phyloP scores from a whole-genome alignment of 371 early-diverging fungal genomes.

The Lichtheimia corymbifera region DNA sequence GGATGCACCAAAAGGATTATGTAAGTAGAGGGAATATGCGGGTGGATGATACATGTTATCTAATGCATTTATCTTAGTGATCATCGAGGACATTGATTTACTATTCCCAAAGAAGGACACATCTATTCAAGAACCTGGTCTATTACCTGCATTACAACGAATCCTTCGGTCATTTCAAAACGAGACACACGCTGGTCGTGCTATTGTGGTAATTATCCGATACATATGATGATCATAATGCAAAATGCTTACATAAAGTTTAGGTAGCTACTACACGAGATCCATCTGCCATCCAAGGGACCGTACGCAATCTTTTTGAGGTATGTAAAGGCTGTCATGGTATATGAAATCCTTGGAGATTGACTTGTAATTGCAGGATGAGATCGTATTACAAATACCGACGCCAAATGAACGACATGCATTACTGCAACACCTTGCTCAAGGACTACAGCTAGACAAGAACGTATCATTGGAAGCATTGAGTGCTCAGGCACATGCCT shows the following conservation, averaged over 20 bases:
- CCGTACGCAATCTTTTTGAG: slow-evolving; percentile 21
- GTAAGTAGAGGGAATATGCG: slow-evolving; percentile 9
- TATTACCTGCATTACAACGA: slow-evolving; percentile 22
- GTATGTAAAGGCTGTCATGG: neutral
- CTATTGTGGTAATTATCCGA: slow-evolving; percentile 15
- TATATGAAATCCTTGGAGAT: slow-evolving; percentile 8
- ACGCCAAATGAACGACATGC: slow-evolving; percentile 51
- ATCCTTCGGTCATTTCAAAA: slow-evolving; percentile 5
- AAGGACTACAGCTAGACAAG: neutral
- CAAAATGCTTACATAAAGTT: neutral
- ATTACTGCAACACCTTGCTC: slow-evolving; percentile 36
- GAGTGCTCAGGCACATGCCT: slow-evolving; percentile 54
- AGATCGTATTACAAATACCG: slow-evolving; percentile 52
- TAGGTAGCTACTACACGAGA: slow-evolving; percentile 25
- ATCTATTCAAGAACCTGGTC: slow-evolving; percentile 30
- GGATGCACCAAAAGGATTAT: slow-evolving; percentile 9
- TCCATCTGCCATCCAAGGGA: slow-evolving; percentile 9
- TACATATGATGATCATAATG: neutral
- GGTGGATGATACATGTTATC: neutral
- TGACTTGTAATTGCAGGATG: slow-evolving; percentile 29
- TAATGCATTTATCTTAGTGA: slow-evolving; percentile 19
- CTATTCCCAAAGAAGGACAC: slow-evolving; percentile 49
- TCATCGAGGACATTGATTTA: slow-evolving; percentile 60
- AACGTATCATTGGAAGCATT: slow-evolving; percentile 21
- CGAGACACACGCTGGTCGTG: slow-evolving; percentile 4